Base-by-base conservation (phyloP, 768 basidiomycete genomes). In the Coprinopsis sp. region DNA sequence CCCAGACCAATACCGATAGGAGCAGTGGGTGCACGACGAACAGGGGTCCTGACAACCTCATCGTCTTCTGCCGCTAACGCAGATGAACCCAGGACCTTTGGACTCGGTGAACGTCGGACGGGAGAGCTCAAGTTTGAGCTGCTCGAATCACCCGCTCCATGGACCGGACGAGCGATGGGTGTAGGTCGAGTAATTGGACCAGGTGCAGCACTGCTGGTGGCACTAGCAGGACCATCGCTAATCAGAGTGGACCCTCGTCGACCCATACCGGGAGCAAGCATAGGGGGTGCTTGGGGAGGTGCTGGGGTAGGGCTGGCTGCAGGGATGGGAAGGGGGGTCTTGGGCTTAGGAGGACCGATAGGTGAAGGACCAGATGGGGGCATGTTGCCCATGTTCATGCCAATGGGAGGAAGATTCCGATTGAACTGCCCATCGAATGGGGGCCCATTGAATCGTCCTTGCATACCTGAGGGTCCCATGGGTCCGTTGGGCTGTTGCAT, bases 21-120 rank as follows among this genome's bases (percentile, higher is more conserved):
- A 19, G 58, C 29, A 31, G 52, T 38, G 37, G 61, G 67, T 38
- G 78, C 62, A 29, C 76, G 67, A 6, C 73, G 71, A 14, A 73
- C 65, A 31, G 73, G 64, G 8, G 64, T 60, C 6, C 68, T 59
- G 13, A 90, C 77, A 10, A 89, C 83, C 58, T 90, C 87, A 59
- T 91, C 88, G 50, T 87, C 87, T 50, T 88, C 87, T 12, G 86
- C 78, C 2, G 81, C 78, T 16, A 90, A 72, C 16, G 88, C 87
- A 4, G 84, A 84, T 12, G 87, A 89, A 11, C 88, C 88, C 5
- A 87, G 67, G 6, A 89, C 69, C 28, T 88, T 89, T 2, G 77
- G 75, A 53, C 74, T 76, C 5, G 76, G 73, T 21, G 71, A 72
- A 11, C 74, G 64, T 27, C 67, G 68, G 37, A 61, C 64, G 13